Base-by-base conservation (phyloP, 225 moss, liverwort and hornwort genomes). In the Polytrichum commune region DNA sequence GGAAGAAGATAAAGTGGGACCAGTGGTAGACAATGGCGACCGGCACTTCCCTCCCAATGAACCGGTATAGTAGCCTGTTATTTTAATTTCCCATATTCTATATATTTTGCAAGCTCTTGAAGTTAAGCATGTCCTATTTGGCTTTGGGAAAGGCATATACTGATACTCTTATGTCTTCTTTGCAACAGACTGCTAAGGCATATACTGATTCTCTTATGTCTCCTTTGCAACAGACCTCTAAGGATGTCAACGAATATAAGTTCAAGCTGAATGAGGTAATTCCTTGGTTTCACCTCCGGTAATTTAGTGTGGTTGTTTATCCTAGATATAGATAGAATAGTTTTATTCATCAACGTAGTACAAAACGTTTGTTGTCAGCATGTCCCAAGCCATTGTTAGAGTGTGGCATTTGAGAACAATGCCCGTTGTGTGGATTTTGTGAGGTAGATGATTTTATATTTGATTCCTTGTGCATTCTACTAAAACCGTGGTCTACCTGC, bases 211-310 rank as follows among this genome's bases (percentile, higher is more conserved):
- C 16, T 72, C 38, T 27, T 68, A 46, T 64, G 10, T 66, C 22
- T 65, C 23, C 63, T 23, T 5, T 81, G 61, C 67, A 62, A 72
- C 90, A 98, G 88, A 84, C 70, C 22, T 64, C 84, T 1, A 98
- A 98, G 85, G 81, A 84, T 22, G 85, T 91, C 24, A 91, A 74
- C 35, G 94, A 95, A 75, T 79, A 85, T 88, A 95, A 90, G 77
- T 93, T 95, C 65, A 98, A 98, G 72, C 58, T 94, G 8, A 98
- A 93, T 72, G 97, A 98, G 93, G 97, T 95, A 70, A 19, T 19
- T 38, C 53, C 7, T 28, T n/a, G 19, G 20, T 24, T 5, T 58
- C 58, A 58, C 58, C 24, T 4, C 4, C 0, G 2, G 46, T 46
- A 13, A 46, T 46, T 46, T 0, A 46, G 46, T 46, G 46, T 16